Evolutionary conservation across 106 monocot genomes (phyloP).

Genomic region (Triglochin maritima): DNA sequence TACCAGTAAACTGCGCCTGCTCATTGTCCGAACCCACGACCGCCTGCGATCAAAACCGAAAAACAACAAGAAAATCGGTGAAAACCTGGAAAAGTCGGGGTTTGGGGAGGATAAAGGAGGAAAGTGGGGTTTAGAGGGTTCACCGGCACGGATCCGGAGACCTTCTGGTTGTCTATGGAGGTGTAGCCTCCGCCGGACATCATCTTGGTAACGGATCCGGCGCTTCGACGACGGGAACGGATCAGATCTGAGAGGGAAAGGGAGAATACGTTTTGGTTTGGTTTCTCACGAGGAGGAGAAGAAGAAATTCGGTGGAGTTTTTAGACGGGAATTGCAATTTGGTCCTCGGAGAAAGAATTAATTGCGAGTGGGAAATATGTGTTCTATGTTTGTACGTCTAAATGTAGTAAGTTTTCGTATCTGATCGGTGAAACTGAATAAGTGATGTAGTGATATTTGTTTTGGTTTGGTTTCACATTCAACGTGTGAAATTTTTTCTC

Average conservation of each 20-base stretch:
- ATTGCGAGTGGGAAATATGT: too few relatives aligned
- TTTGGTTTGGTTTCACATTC: too few relatives aligned
- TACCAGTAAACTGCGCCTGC: conserved; percentile 55
- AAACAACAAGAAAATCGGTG: conserved; percentile 1
- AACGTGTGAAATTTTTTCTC: too few relatives aligned
- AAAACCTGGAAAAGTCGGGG: conserved; percentile 1
- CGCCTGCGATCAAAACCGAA: conserved; percentile 24
- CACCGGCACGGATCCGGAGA: conserved; percentile 72
- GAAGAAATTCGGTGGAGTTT: too few relatives aligned
- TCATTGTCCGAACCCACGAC: conserved; percentile 34
- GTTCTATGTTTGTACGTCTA: too few relatives aligned
- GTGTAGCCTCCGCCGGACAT: conserved; percentile 73
- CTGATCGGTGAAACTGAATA: too few relatives aligned
- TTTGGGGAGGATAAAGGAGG: neutral
- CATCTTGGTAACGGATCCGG: conserved; percentile 24
- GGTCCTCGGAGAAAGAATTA: too few relatives aligned
- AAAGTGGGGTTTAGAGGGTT: neutral
- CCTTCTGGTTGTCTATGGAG: conserved; percentile 55
- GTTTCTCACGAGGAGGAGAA: too few relatives aligned
- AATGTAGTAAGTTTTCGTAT: too few relatives aligned
- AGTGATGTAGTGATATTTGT: too few relatives aligned
- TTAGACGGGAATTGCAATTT: too few relatives aligned
- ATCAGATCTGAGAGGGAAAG: neutral
- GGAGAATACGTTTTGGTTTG: neutral
- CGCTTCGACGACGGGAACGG: conserved; percentile 1